These are phyloP conservation scores for Cyberlindnera petersonii DNA, from an alignment of 805 yeast genomes.

Conservation along the genomic window DNA sequence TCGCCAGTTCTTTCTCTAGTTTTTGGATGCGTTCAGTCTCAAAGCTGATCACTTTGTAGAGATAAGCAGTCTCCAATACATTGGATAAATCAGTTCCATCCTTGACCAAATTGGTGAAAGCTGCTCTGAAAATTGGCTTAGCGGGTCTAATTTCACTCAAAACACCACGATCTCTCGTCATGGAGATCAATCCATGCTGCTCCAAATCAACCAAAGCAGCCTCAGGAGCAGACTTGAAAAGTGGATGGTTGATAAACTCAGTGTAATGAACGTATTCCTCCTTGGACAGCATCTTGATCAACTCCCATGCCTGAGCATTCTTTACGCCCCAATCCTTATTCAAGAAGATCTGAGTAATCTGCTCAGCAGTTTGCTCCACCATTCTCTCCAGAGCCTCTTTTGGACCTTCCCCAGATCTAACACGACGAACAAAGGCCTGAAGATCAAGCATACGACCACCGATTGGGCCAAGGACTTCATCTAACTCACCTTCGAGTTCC, in stretches of 20 bases:
- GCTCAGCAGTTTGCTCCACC: constrained; percentile 82
- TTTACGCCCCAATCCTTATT: constrained; percentile 53
- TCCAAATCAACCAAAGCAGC: constrained; percentile 68
- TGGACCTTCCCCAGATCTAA: constrained; percentile 84
- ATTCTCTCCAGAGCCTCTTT: constrained; percentile 71
- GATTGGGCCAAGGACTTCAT: constrained; percentile 60
- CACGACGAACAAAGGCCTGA: constrained; percentile 84
- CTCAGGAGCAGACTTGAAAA: constrained; percentile 54
- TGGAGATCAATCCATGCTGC: constrained; percentile 67
- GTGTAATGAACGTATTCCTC: constrained; percentile 43
- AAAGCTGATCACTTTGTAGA: constrained; percentile 47
- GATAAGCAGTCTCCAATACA: constrained; percentile 60
- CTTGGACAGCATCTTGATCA: constrained; percentile 61
- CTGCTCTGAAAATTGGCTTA: constrained; percentile 78
- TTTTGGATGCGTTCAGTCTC: constrained; percentile 61
- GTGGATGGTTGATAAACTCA: constrained; percentile 51
- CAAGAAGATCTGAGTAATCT: constrained; percentile 75
- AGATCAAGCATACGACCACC: constrained; percentile 96
- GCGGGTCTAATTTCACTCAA: constrained; percentile 66
- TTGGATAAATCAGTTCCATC: constrained; percentile 51
- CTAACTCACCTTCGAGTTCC: constrained; percentile 38
- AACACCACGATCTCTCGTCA: constrained; percentile 75
- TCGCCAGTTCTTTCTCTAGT: constrained; percentile 69
- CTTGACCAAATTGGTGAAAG: constrained; percentile 61
- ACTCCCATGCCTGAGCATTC: constrained; percentile 83